Evolutionary conservation across 257 asterid genomes (phyloP), one percentile per base, ranked within the genome.

Genomic region (Salvia hispanica): DNA sequence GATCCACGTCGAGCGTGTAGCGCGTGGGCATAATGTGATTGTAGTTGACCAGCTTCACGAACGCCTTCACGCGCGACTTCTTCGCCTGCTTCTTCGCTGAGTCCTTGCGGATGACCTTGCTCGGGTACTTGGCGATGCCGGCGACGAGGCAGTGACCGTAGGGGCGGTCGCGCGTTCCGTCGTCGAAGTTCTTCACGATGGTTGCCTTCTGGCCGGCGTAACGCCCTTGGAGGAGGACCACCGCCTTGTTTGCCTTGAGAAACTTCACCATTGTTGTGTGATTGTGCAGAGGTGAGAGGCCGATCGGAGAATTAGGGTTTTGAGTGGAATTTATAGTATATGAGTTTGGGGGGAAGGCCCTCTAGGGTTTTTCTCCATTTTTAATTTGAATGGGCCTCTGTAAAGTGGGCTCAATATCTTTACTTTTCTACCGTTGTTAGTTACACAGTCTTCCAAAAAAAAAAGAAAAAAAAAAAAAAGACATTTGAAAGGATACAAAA

Each of bases 231-330:
- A 84, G 83, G 46, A 84, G 73, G 77, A 84, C 73, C 51, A 77
- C 86, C 36, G 84, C 86, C 81, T 84, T 84, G 83, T 84, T 79
- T 9, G 82, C 81, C 74, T 81, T 84, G 45, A 84, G 61, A 12
- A 81, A 81, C 43, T 84, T 81, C 81, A 84, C 86, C 81, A 79
- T 84, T 58, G 70, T 4, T 25, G 78, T 2, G 21, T 18, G 21
- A 0, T 0, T 18, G 21, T 1, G 21, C 21, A 18, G 21, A 18
- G 1, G 21, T 18, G 21, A 18, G 21, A 18, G 21, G 40, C 60
- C 14, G 60, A 21, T 25, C 52, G 13, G 54, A 0, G 42, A 18
- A 39, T 63, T 79, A 76, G 86, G 84, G 78, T 79, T 73, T 58
- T 7, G 70, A 9, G 34, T 13, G 3, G 1, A 48, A 18, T 55